Evolutionary conservation across 2,329 filamentous ascomycete species (phyloP).

Genomic region (Sclerotinia glacialis): DNA sequence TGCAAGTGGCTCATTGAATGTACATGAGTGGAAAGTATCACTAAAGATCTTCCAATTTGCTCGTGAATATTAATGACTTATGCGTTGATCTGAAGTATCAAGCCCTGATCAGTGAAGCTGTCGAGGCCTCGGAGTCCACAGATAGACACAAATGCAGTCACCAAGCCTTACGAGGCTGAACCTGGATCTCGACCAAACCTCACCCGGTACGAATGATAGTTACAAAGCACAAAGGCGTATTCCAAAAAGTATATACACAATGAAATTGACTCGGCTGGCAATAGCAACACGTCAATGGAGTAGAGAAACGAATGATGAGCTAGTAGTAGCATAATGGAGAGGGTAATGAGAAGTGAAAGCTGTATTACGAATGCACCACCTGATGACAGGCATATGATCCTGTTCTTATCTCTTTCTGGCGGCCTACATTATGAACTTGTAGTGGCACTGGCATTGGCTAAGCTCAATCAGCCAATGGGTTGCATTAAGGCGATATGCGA

Average conservation of each 20-base stretch:
- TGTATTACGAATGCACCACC: constrained; percentile 8
- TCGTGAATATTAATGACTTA: not conserved
- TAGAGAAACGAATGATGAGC: too few relatives aligned
- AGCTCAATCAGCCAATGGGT: not conserved
- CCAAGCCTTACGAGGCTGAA: not conserved
- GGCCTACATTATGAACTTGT: not conserved
- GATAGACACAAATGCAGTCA: not conserved
- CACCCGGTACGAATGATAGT: not conserved
- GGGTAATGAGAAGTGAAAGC: not conserved
- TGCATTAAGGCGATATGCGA: not conserved
- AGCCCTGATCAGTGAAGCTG: not conserved
- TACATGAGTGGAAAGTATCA: not conserved
- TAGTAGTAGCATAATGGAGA: too few relatives aligned
- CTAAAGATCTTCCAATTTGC: not conserved
- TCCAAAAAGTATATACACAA: not conserved
- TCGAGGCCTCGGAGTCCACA: not conserved
- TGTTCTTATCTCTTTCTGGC: too few relatives aligned
- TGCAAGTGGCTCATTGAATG: not conserved
- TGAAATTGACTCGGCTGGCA: not conserved
- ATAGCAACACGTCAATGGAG: not conserved
- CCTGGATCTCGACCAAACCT: not conserved
- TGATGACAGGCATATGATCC: too few relatives aligned
- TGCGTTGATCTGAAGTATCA: not conserved
- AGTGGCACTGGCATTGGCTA: not conserved
- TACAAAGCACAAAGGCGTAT: not conserved